phyloP scores from a whole-genome alignment of 2,329 filamentous ascomycete species.

The Paracoccidioides lutzii region DNA sequence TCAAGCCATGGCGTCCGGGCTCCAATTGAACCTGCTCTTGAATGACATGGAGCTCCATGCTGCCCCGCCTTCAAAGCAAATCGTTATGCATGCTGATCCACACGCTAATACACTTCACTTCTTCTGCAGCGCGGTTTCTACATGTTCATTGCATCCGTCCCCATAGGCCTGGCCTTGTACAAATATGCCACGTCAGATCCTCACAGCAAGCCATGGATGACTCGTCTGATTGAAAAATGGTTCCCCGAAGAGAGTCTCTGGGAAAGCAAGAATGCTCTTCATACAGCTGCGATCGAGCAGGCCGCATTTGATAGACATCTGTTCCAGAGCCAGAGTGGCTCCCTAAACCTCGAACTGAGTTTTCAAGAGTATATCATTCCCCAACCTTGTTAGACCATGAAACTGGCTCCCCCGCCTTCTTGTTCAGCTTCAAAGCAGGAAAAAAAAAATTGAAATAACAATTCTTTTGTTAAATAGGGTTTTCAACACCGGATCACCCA shows the following conservation, averaged over 20 bases:
- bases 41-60: neutral
- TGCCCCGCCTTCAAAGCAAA: neutral
- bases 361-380: conserved; percentile 49
- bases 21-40: neutral
- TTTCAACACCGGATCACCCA: conserved; percentile 50
- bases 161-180: conserved; percentile 32
- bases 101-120: neutral
- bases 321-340: conserved; percentile 36
- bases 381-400: neutral
- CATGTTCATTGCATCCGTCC: conserved; percentile 31
- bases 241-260: conserved; percentile 40
- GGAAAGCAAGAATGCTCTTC: conserved; percentile 46
- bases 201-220: conserved; percentile 28
- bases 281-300: conserved; percentile 49
- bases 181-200: conserved; percentile 27
- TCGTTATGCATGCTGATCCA: neutral
- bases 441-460: neutral
- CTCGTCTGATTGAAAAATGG: conserved; percentile 43
- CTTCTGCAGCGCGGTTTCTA: conserved; percentile 35
- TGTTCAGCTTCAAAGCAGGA: neutral
- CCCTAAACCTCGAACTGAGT: conserved; percentile 41
- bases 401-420: neutral
- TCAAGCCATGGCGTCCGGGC: neutral
- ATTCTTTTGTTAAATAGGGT: conserved; percentile 30
- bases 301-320: conserved; percentile 50